These are phyloP conservation scores for Nakazawaea wyomingensis DNA, from an alignment of 805 yeast genomes.

Conservation along the genomic window DNA sequence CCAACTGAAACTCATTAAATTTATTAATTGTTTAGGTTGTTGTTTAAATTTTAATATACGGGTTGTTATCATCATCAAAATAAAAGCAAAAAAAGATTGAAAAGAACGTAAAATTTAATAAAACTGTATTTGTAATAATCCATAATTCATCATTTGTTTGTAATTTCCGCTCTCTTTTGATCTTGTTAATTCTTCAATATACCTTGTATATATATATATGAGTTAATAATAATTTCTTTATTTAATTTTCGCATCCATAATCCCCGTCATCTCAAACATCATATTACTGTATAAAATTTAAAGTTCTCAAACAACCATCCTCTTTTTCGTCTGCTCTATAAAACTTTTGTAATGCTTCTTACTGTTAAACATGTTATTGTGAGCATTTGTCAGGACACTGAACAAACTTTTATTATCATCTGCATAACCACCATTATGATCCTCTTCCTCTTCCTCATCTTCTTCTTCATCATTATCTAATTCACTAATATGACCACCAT, in stretches of 20 bases:
- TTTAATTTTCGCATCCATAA: too few species aligned
- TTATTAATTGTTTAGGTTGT: not conserved
- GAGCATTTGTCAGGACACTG: conserved; percentile 9
- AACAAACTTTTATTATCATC: conserved; percentile 7
- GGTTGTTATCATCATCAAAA: conserved; percentile 11
- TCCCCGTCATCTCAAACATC: too few species aligned
- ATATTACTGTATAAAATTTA: too few species aligned
- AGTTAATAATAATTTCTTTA: too few species aligned
- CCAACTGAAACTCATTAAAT: conserved; percentile 49
- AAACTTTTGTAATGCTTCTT: conserved; percentile 10
- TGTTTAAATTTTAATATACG: conserved; percentile 14
- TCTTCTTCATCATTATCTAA: conserved; percentile 1
- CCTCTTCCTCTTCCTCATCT: conserved; percentile 4
- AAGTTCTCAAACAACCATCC: not conserved
- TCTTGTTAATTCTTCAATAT: too few species aligned
- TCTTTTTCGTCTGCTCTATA: conserved; percentile 10
- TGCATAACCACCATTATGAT: not conserved
- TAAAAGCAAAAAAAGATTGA: not conserved
- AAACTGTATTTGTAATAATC: not conserved
- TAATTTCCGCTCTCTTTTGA: too few species aligned
- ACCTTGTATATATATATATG: too few species aligned
- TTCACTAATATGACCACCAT: not conserved
- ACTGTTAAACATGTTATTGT: not conserved
- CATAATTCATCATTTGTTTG: too few species aligned
- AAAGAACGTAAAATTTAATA: not conserved